Evolutionary conservation across 2,329 filamentous ascomycete genomes (phyloP).

Genomic region (Botryosphaeria agaves): DNA sequence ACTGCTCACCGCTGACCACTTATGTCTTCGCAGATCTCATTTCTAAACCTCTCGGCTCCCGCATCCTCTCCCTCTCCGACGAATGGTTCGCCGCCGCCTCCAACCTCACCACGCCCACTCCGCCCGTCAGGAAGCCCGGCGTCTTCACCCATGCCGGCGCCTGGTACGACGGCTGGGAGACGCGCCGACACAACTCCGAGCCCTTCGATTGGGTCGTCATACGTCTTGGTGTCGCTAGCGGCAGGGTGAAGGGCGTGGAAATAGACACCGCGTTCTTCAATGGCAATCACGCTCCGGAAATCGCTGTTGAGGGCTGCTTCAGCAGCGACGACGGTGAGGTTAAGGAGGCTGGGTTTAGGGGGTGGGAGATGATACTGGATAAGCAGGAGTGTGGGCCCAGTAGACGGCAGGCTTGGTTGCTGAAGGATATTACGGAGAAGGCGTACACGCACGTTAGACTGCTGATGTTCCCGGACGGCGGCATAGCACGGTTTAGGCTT

Average conservation of each 20-base stretch:
- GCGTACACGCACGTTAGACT: slow-evolving; percentile 65
- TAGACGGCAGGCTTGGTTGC: slow-evolving; percentile 56
- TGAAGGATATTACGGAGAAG: slow-evolving; percentile 40
- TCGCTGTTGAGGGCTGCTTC: slow-evolving; percentile 64
- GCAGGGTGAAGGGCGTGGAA: slow-evolving; percentile 56
- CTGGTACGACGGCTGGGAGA: slow-evolving; percentile 51
- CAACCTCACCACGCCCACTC: slow-evolving; percentile 39
- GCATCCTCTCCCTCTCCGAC: slow-evolving; percentile 38
- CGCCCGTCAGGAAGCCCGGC: slow-evolving; percentile 37
- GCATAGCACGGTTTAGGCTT: slow-evolving; percentile 63
- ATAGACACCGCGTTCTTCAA: slow-evolving; percentile 70
- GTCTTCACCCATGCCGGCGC: slow-evolving; percentile 42
- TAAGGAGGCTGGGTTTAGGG: slow-evolving; percentile 17
- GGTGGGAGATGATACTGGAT: slow-evolving; percentile 55
- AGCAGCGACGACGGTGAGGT: slow-evolving; percentile 46
- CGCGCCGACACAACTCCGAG: slow-evolving; percentile 39
- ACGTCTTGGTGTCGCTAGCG: slow-evolving; percentile 45
- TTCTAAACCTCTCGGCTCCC: slow-evolving; percentile 31
- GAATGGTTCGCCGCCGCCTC: slow-evolving; percentile 43
- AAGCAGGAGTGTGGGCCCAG: slow-evolving; percentile 57
- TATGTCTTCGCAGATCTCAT: slow-evolving; percentile 26
- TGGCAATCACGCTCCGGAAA: slow-evolving; percentile 65
- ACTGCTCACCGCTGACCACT: neutral
- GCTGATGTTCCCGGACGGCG: slow-evolving; percentile 75
- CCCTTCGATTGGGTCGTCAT: slow-evolving; percentile 43